Evolutionary conservation across 768 basidiomycete genomes (phyloP).

Genomic region (Kwoniella botswanensis): DNA sequence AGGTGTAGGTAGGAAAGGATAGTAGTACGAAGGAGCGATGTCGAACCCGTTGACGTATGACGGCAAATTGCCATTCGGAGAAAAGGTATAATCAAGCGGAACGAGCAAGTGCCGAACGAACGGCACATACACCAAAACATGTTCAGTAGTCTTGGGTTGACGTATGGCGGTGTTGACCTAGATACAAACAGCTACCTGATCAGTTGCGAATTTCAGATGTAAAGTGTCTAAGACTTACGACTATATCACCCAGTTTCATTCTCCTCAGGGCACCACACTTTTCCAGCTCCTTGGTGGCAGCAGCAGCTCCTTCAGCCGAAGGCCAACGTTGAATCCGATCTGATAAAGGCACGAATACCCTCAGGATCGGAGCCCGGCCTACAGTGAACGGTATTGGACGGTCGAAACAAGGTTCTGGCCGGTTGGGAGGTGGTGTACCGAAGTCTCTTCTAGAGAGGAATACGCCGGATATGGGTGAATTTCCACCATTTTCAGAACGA

Average conservation of each 20-base stretch:
- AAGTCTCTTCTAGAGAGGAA: slow-evolving; percentile 5
- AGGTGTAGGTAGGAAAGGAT: slow-evolving; percentile 52
- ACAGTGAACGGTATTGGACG: slow-evolving; percentile 47
- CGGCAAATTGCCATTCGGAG: slow-evolving; percentile 50
- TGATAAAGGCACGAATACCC: slow-evolving; percentile 56
- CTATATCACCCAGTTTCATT: slow-evolving; percentile 49
- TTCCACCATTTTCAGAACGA: slow-evolving; percentile 21
- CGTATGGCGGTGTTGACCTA: slow-evolving; percentile 54
- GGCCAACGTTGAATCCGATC: slow-evolving; percentile 50
- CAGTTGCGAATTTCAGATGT: neutral
- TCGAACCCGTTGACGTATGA: slow-evolving; percentile 53
- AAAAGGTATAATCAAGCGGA: slow-evolving; percentile 51
- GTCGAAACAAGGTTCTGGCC: slow-evolving; percentile 55
- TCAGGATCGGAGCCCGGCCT: slow-evolving; percentile 48
- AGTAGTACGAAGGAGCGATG: slow-evolving; percentile 56
- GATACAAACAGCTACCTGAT: neutral
- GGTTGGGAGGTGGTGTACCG: slow-evolving; percentile 17
- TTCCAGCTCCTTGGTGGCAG: slow-evolving; percentile 49
- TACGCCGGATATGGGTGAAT: slow-evolving; percentile 10
- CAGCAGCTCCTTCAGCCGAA: slow-evolving; percentile 51
- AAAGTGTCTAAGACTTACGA: slow-evolving; percentile 32
- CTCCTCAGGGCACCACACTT: slow-evolving; percentile 53
- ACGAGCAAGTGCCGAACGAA: slow-evolving; percentile 51
- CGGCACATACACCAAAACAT: slow-evolving; percentile 53
- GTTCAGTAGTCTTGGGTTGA: slow-evolving; percentile 44